Base-by-base conservation (phyloP, 139 green algal species). In the Ettlia oleoabundans region DNA sequence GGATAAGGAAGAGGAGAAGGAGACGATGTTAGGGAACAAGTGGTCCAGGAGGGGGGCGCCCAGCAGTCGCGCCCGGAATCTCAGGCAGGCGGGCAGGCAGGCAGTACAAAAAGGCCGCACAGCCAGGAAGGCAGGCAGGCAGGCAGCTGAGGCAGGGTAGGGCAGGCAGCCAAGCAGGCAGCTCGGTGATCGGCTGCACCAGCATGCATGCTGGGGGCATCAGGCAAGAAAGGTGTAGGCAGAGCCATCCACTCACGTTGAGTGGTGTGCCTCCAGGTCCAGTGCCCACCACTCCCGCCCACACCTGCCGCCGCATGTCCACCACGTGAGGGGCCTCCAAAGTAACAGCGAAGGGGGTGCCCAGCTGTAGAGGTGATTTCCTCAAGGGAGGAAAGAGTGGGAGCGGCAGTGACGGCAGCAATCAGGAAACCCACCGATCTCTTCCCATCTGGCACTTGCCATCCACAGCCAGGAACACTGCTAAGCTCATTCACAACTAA, bases 261-360 rank as follows among this genome's bases (percentile, higher is more conserved):
- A 85, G 81, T 2, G 35, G 42, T 19, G 42, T 47, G 72, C 81
- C 72, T n/a, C 43, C 53, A 18, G 63, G 72, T 10, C 63, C 81
- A 3, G 62, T 21, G 28, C 80, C 80, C 68, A 84, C 75, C 58
- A 81, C 58, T 26, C 75, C 75, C 38, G 75, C 75, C 75, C 75
- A 81, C 58, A 81, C 75, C 87, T 98, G 95, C 30, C 82, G 82
- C 63, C 63, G 55, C 88, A 96, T 95, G 85, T 98, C 91, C 33
- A 99, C 92, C 79, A 98, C 94, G 76, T 99, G 96, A 9, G 86
- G 86, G 7, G 91, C 93, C 84, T 98, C 95, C 69, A 99, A 84
- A 43, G 70, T 82, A 8, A 94, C 64, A 18, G 86, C 68, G 74
- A 99, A 98, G 13, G 74, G 38, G 10, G 87, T 82, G 38, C 88